A percentile compares a stretch with the other conserved stretches of the same genome.
Conservation (phyloP, 2,329 filamentous ascomycete genomes). For the Neobulgaria alba region DNA sequence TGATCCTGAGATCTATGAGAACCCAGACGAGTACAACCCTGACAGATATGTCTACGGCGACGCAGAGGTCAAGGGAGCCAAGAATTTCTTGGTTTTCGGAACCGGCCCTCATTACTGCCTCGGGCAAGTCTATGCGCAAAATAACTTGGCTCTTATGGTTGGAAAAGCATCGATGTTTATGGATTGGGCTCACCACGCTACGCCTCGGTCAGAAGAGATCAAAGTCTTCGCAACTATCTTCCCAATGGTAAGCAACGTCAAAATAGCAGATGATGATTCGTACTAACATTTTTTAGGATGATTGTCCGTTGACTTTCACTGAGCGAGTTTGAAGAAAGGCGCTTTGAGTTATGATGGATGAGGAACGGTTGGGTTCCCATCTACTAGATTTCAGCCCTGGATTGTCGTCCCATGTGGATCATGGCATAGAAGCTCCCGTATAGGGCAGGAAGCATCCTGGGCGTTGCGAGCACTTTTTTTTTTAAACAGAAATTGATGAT, state of each 20-base stretch:
- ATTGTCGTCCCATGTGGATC: too few species aligned
- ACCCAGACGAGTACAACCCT: constrained; percentile 82
- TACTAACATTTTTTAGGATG: constrained; percentile 48
- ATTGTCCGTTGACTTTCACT: constrained; percentile 69
- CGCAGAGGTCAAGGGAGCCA: constrained; percentile 68
- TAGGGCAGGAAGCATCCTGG: too few species aligned
- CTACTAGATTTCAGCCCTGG: too few species aligned
- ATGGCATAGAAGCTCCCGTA: too few species aligned
- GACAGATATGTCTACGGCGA: constrained; percentile 87
- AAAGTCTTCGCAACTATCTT: constrained; percentile 98
- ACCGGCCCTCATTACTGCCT: constrained; percentile 95
- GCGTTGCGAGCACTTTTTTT: too few species aligned
- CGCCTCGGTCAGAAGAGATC: constrained; percentile 81
- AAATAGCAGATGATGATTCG: constrained; percentile 1
- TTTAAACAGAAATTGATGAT: too few species aligned
- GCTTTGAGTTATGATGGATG: too few species aligned
- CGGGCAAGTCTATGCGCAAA: constrained; percentile 82
- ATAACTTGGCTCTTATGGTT: constrained; percentile 82
- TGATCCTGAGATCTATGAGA: constrained; percentile 84
- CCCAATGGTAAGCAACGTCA: constrained; percentile 62
- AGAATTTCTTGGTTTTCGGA: constrained; percentile 97
- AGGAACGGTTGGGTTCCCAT: too few species aligned
- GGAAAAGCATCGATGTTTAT: constrained; percentile 82
- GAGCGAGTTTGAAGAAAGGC: constrained; percentile 16
- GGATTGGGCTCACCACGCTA: constrained; percentile 85